Percentiles rank a stretch among this genome's conserved stretches.
Conservation (phyloP, 78 protist species). For the Dictyostelium citrinum region DNA sequence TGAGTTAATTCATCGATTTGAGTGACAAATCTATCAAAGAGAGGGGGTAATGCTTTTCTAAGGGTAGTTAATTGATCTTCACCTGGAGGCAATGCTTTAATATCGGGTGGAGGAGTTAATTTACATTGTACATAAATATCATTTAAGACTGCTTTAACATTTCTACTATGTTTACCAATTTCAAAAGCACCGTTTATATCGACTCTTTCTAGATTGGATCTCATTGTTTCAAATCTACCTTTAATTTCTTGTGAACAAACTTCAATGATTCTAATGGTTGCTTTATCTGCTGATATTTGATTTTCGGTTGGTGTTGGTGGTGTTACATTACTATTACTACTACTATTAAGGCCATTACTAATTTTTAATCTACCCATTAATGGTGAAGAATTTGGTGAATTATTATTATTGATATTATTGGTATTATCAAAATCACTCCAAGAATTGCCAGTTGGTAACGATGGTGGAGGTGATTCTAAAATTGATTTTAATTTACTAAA, state of each 20-base stretch:
- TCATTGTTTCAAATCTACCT: background rate
- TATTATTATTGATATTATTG: background rate
- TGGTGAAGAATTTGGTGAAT: constrained; percentile 24
- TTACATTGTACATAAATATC: constrained; percentile 32
- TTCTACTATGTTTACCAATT: constrained; percentile 46
- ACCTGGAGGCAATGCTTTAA: background rate
- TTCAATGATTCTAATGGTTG: constrained; percentile 23
- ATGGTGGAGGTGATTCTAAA: background rate
- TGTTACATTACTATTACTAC: background rate
- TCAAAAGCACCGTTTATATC: constrained; percentile 34
- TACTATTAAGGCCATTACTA: background rate
- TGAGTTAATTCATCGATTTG: constrained; percentile 13
- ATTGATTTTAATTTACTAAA: constrained; percentile 28
- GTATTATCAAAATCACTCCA: background rate
- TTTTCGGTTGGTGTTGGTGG: background rate
- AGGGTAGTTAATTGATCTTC: constrained; percentile 41
- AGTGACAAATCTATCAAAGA: constrained; percentile 22
- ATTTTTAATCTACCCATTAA: background rate
- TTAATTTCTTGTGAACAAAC: constrained; percentile 27
- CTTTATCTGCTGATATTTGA: background rate
- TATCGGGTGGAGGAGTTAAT: constrained; percentile 14
- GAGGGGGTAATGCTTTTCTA: constrained; percentile 27
- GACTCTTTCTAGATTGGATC: background rate
- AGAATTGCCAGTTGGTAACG: background rate
- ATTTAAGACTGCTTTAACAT: constrained; percentile 13